Percentiles rank a stretch among this genome's conserved stretches.
Evolutionary conservation across 1,284 basidiomycete species (phyloP).

Genomic region (Leccinum griseonigrum): DNA sequence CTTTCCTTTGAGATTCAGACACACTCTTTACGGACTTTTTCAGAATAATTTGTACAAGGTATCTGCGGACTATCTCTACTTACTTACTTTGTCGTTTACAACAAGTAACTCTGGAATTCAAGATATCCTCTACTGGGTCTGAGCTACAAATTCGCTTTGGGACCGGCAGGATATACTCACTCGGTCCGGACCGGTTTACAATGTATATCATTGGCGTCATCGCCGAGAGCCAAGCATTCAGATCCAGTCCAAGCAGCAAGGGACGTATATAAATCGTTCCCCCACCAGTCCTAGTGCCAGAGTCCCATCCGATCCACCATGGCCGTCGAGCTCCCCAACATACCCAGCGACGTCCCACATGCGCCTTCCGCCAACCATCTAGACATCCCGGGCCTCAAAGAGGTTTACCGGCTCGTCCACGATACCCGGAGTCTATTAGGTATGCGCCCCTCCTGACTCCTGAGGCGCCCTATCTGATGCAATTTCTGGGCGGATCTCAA

Average conservation of each 20-base stretch:
- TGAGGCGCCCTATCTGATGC: background rate
- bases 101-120: background rate
- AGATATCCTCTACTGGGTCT: too few relatives aligned
- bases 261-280: background rate
- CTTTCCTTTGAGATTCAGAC: background rate
- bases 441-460: background rate
- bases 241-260: background rate
- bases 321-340: background rate
- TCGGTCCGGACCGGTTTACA: background rate
- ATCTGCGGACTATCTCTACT: background rate
- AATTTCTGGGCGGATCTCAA: background rate
- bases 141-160: background rate
- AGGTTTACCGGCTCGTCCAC: background rate
- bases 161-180: background rate
- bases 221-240: background rate
- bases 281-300: background rate
- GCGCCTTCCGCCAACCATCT: background rate
- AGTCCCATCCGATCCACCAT: background rate
- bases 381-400: background rate
- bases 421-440: background rate
- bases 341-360: background rate
- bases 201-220: background rate
- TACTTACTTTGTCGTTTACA: background rate
- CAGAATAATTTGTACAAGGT: background rate
- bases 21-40: background rate